Base-by-base conservation (phyloP, 306 rosid species). In the Comarum palustre region DNA sequence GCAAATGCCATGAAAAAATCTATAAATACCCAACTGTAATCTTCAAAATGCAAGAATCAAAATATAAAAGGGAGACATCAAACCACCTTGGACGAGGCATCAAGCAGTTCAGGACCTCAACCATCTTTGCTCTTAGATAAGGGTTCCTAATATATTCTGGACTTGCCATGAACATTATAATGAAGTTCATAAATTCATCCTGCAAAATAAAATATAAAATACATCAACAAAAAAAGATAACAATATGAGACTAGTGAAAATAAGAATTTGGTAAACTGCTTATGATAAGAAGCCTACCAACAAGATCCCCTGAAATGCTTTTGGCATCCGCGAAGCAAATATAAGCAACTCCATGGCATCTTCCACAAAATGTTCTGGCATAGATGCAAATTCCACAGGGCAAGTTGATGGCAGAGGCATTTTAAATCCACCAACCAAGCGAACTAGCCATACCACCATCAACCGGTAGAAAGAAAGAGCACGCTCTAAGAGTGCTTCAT, bases 331-430 rank as follows among this genome's bases (percentile, higher is more conserved):
- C 27, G 99, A 91, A 81, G 97, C 97, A 86, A 95, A 95, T 71
- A 91, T 88, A 67, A 95, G 86, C 87, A 95, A 87, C 73, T 95
- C 99, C 99, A 92, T 88, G 75, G 97, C 96, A 85, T 95, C 99
- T 84, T 91, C 99, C 73, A 95, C 88, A 92, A 91, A 95, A 88
- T 91, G 99, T 76, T 95, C 97, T 3, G 99, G 97, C 97, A 95
- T 86, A 58, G 86, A 82, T 5, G 99, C 96, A 84, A 95, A 88
- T 74, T 86, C 97, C 85, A 76, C 85, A 2, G 97, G 96, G 85
- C 96, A 87, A 63, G 84, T 81, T 67, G 87, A 66, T 48, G 96
- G 93, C 43, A 95, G 84, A 73, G 99, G 99, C 97, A 95, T 95
- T 87, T 91, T 90, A 76, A 88, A 95, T 72, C 97, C 99, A 76